Conservation (phyloP, 352 stramenopile species). For the Globisporangium echinulatum region DNA sequence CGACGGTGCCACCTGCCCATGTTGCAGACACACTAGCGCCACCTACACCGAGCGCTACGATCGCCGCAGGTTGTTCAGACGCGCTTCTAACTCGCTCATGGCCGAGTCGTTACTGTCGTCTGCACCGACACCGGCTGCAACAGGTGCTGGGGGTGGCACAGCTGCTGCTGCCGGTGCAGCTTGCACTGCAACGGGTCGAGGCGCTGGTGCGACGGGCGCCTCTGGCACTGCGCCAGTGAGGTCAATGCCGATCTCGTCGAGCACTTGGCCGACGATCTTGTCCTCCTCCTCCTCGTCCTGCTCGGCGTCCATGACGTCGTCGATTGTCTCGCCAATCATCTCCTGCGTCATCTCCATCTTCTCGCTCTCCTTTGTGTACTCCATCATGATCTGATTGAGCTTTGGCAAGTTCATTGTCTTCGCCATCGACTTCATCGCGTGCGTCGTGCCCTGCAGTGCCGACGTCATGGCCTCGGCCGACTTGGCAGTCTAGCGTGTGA, state of each 20-base stretch:
- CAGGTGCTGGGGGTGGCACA: constrained; percentile 33
- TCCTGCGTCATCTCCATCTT: constrained; percentile 97
- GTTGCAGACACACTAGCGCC: too few relatives aligned
- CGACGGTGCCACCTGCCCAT: too few relatives aligned
- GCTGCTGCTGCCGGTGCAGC: constrained; percentile 34
- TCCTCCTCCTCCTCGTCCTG: constrained; percentile 95
- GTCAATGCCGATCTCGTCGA: constrained; percentile 96
- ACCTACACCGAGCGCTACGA: constrained; percentile 25
- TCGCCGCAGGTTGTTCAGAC: constrained; percentile 95
- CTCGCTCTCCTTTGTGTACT: constrained; percentile 98
- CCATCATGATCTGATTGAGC: constrained; percentile 98
- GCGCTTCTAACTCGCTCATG: constrained; percentile 94
- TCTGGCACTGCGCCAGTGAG: constrained; percentile 91
- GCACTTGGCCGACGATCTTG: constrained; percentile 94
- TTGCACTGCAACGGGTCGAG: constrained; percentile 34
- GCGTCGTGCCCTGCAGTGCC: constrained; percentile 75
- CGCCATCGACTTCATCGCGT: constrained; percentile 83
- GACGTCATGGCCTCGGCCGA: constrained; percentile 94
- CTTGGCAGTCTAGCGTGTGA: constrained; percentile 85
- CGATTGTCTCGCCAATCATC: constrained; percentile 96
- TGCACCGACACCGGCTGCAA: constrained; percentile 46
- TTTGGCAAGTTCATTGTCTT: constrained; percentile 94
- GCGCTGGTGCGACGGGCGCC: constrained; percentile 57
- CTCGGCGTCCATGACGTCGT: constrained; percentile 95
- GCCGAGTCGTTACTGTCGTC: constrained; percentile 59